A percentile compares a stretch with the other conserved stretches of the same genome.
Conservation (phyloP, 345 rosid genomes). For the Linum trigynum region DNA sequence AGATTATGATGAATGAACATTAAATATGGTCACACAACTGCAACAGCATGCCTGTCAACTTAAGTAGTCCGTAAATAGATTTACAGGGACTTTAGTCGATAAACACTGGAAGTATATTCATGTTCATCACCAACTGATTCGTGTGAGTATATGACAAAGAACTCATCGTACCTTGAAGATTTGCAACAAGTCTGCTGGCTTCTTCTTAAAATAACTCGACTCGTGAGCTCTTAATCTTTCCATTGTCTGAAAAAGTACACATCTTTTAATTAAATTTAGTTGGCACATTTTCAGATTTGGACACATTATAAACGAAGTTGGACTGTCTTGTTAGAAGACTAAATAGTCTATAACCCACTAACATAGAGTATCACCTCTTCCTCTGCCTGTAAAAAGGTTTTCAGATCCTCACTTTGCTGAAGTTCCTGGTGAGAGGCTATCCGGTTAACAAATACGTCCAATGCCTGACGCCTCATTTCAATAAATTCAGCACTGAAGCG, state of each 20-base stretch:
- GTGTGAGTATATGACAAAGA: not conserved
- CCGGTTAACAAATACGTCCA: slow-evolving; percentile 82
- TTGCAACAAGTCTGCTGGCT: slow-evolving; percentile 89
- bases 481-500: slow-evolving; percentile 97
- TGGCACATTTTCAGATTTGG: not conserved
- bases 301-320: not conserved
- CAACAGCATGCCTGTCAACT: not conserved
- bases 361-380: slow-evolving; percentile 55
- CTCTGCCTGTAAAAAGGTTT: slow-evolving; percentile 91
- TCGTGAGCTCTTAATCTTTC: slow-evolving; percentile 85
- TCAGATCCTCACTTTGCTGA: slow-evolving; percentile 86
- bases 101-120: not conserved
- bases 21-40: not conserved
- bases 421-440: slow-evolving; percentile 82
- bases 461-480: slow-evolving; percentile 86
- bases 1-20: too few species aligned
- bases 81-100: not conserved
- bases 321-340: not conserved
- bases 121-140: not conserved
- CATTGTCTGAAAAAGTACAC: slow-evolving; percentile 60
- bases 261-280: not conserved
- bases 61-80: not conserved
- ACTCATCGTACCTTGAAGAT: slow-evolving; percentile 64
- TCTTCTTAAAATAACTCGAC: slow-evolving; percentile 73
- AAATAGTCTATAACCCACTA: not conserved